Evolutionary conservation across 1,284 basidiomycete genomes (phyloP), one percentile per base, ranked within the genome.

Genomic region (Sutorius eximius): DNA sequence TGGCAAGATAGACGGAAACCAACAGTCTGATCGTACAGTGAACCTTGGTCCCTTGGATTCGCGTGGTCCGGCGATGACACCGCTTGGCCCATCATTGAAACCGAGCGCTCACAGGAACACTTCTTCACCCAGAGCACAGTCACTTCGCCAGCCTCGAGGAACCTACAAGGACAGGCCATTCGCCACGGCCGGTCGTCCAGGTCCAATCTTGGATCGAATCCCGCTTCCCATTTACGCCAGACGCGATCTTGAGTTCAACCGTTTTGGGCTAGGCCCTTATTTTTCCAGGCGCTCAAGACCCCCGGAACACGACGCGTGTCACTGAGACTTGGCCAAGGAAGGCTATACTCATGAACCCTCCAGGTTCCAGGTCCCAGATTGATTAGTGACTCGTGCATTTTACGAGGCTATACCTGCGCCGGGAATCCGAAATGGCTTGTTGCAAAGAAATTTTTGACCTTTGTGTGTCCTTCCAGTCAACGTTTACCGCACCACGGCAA

Each of bases 21-120:
- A 56, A 66, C 55, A 54, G 59, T 62, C 66, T 71, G 67, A 72
- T 72, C 67, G 49, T 61, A 59, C 57, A 69, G 46, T 64, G 52
- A 63, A 73, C 57, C 24, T 68, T 68, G 64, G 66, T 44, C 50
- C 57, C 53, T 52, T 66, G 60, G 59, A 48, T 71, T 71, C 70
- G 67, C 70, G 63, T 68, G 61, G 56, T 60, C 57, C 59, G 57
- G 52, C 32, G 51, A 61, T 61, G 68, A 67, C 65, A 62, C 58
- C 68, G 69, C 53, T 71, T 69, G 66, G 53, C 10, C 30, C 53
- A 64, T 45, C 55, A 66, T 56, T 64, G 61, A 60, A 58, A 59
- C 65, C 55, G 70, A 64, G 58, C 68, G 61, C 65, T 69, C 62
- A 64, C 52, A 59, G 44, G 53, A 52, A 56, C 51, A 50, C 50